A percentile compares a stretch with the other conserved stretches of the same genome.
These are phyloP conservation scores for Cymbidium sinense DNA, from an alignment of 106 monocot species.

Conservation along the genomic window DNA sequence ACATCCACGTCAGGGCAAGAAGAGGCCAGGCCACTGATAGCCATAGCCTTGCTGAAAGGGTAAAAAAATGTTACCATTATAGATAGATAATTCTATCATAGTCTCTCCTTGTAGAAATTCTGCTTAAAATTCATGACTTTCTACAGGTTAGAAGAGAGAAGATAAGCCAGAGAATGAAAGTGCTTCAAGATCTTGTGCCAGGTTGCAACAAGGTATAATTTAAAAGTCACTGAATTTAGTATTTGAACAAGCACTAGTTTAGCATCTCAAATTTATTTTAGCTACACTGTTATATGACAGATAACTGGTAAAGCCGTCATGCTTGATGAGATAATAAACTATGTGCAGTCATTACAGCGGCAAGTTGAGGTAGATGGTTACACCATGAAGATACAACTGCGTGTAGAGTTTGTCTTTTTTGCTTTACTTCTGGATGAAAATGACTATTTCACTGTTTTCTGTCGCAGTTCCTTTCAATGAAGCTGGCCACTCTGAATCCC, in stretches of 20 bases:
- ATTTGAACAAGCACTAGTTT: not conserved
- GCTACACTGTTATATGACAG: not conserved
- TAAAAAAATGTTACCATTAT: not conserved
- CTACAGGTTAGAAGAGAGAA: conserved; percentile 18
- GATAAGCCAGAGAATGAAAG: conserved; percentile 36
- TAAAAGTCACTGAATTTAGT: not conserved
- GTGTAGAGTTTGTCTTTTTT: not conserved
- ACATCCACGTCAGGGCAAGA: conserved; percentile 19
- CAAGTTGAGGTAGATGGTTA: conserved; percentile 29
- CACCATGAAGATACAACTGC: not conserved
- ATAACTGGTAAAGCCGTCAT: conserved; percentile 46
- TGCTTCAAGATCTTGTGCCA: conserved; percentile 44
- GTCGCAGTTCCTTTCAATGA: conserved; percentile 70
- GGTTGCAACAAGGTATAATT: conserved; percentile 36
- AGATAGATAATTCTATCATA: not conserved
- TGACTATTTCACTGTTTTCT: not conserved
- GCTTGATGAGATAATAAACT: conserved; percentile 60
- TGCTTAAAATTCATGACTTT: not conserved
- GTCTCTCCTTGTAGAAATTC: not conserved
- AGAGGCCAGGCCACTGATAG: conserved; percentile 13
- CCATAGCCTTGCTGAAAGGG: conserved; percentile 14
- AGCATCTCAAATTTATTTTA: not conserved
- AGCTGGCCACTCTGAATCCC: conserved; percentile 45
- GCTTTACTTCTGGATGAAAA: not conserved
- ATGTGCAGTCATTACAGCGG: conserved; percentile 45